A percentile compares a stretch with the other conserved stretches of the same genome.
Evolutionary conservation across 495 filamentous ascomycete species (phyloP).

Genomic region (Hypoxylon subgilvum): DNA sequence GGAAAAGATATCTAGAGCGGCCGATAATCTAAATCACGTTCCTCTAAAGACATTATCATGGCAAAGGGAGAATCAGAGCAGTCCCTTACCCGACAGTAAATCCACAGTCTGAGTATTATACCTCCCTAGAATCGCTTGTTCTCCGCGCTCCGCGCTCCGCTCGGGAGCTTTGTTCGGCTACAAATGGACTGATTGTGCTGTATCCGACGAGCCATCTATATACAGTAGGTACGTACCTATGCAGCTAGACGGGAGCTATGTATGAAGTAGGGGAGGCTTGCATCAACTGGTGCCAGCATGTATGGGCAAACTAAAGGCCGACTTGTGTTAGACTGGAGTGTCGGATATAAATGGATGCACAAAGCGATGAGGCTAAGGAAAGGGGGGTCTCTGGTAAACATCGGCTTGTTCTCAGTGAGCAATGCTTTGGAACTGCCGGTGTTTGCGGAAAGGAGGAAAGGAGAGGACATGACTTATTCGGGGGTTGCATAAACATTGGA

Average conservation of each 20-base stretch:
- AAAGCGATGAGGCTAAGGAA: no score
- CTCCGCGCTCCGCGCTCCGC: constrained; percentile 39
- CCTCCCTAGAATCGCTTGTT: constrained; percentile 2
- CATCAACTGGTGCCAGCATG: no score
- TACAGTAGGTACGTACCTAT: not conserved
- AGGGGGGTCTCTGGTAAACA: not conserved
- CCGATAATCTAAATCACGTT: constrained; percentile 2
- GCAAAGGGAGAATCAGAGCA: constrained; percentile 10
- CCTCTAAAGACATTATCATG: not conserved
- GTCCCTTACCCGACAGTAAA: not conserved
- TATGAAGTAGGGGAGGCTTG: not conserved
- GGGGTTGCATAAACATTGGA: constrained; percentile 5
- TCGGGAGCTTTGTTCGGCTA: constrained; percentile 39
- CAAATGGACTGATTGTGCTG: constrained; percentile 11
- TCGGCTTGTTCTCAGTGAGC: not conserved
- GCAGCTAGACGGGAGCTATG: not conserved
- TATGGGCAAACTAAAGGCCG: no score
- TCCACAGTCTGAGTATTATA: not conserved
- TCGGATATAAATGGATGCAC: no score
- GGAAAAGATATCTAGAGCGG: not conserved
- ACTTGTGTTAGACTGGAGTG: no score
- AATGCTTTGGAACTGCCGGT: constrained; percentile 5
- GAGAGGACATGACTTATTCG: constrained; percentile 4
- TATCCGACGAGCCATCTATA: not conserved
- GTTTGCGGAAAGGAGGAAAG: constrained; percentile 20